Conservation (phyloP, 2,329 filamentous ascomycete genomes). For the Aphanocladium album region DNA sequence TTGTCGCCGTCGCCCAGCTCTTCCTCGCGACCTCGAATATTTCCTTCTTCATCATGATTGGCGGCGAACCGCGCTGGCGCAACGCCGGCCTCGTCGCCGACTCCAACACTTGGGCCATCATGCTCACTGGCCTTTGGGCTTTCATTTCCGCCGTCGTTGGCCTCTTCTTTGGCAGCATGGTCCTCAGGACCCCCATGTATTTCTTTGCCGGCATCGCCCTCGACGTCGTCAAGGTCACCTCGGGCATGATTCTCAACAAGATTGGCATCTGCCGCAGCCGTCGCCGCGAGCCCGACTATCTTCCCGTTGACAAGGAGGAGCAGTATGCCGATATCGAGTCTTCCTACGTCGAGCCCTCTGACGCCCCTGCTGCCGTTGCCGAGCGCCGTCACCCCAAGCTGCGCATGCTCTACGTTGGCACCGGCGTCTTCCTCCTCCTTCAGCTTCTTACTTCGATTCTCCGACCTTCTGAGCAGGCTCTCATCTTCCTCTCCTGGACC, state of each 20-base stretch:
- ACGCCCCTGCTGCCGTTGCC: background rate
- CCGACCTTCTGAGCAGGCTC: conserved; percentile 26
- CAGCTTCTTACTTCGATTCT: conserved; percentile 19
- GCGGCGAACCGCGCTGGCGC: conserved; percentile 31
- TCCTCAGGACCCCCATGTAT: conserved; percentile 21
- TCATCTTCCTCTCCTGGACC: conserved; percentile 33
- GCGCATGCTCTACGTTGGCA: conserved; percentile 14
- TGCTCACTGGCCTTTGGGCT: conserved; percentile 27
- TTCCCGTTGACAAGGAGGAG: conserved; percentile 21
- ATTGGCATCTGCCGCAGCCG: background rate
- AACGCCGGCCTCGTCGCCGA: conserved; percentile 29
- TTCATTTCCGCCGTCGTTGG: conserved; percentile 17
- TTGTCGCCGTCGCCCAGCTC: conserved; percentile 8
- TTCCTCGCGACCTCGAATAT: conserved; percentile 22
- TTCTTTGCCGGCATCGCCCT: conserved; percentile 16
- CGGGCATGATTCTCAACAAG: conserved; percentile 8
- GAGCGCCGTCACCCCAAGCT: background rate
- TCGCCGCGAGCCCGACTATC: conserved; percentile 14
- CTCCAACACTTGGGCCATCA: conserved; percentile 24
- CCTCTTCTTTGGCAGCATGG: conserved; percentile 19
- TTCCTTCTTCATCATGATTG: conserved; percentile 24
- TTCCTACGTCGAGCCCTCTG: background rate
- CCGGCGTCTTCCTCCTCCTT: conserved; percentile 15
- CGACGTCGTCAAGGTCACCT: conserved; percentile 24
- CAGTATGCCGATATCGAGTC: conserved; percentile 15